phyloP scores from a whole-genome alignment of 1,284 basidiomycete species.

The Psilocybe mexicana region DNA sequence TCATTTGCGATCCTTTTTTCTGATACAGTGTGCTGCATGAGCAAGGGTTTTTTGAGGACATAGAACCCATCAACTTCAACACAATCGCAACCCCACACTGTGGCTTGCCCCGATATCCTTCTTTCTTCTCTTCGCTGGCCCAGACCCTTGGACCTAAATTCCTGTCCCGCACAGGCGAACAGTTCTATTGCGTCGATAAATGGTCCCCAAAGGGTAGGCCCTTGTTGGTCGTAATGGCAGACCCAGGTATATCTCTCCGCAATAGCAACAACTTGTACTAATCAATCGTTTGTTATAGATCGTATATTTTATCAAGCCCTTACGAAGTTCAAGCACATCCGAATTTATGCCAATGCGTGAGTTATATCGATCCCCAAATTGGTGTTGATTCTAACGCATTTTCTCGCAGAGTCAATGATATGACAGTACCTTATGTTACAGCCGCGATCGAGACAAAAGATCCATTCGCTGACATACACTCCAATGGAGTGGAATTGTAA shows the following conservation, averaged over 20 bases:
- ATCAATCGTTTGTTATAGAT: slow-evolving; percentile 39
- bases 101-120: slow-evolving; percentile 61
- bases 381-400: background rate
- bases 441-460: slow-evolving; percentile 73
- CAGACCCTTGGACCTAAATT: slow-evolving; percentile 68
- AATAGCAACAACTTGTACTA: slow-evolving; percentile 19
- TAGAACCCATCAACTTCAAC: slow-evolving; percentile 76
- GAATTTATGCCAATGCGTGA: slow-evolving; percentile 86
- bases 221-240: slow-evolving; percentile 83
- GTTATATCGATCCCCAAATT: slow-evolving; percentile 25
- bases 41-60: slow-evolving; percentile 65
- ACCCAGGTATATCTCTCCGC: slow-evolving; percentile 60
- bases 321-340: slow-evolving; percentile 63
- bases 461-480: slow-evolving; percentile 60
- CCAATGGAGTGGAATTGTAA: slow-evolving; percentile 68
- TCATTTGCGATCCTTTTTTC: background rate
- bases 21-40: slow-evolving; percentile 59
- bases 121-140: slow-evolving; percentile 61
- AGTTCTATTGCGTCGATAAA: slow-evolving; percentile 75
- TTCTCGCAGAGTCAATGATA: slow-evolving; percentile 59
- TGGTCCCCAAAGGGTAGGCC: slow-evolving; percentile 73
- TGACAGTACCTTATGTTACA: slow-evolving; percentile 82
- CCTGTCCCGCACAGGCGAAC: slow-evolving; percentile 84
- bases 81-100: slow-evolving; percentile 85
- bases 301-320: slow-evolving; percentile 81